Evolutionary conservation across 2,329 filamentous ascomycete species (phyloP).

Genomic region (Colletotrichum tanaceti): DNA sequence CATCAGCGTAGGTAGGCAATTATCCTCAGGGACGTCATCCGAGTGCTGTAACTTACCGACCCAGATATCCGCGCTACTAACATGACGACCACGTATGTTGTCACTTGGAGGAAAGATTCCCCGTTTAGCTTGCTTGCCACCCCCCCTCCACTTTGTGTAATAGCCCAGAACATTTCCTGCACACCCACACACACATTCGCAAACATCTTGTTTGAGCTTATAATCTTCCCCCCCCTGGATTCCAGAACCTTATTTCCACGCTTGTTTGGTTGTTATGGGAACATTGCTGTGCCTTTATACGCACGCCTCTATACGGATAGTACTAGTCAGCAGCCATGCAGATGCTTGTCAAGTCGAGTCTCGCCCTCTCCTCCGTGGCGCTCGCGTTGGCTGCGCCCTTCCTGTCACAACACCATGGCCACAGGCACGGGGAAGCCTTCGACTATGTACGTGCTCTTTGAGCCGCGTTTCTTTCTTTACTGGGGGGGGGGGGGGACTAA

Average conservation of each 20-base stretch:
- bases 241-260: too few relatives aligned
- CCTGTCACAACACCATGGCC: slow-evolving; percentile 17
- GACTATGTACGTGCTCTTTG: slow-evolving; percentile 39
- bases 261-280: too few relatives aligned
- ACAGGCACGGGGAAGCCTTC: slow-evolving; percentile 22
- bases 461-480: slow-evolving; percentile 11
- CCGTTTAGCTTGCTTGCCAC: not conserved
- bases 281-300: too few relatives aligned
- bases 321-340: too few relatives aligned
- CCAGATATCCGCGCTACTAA: slow-evolving; percentile 18
- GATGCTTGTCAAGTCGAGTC: slow-evolving; percentile 38
- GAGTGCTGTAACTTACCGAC: not conserved
- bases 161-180: slow-evolving; percentile 1
- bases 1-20: too few relatives aligned
- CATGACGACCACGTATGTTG: not conserved
- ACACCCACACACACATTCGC: too few relatives aligned
- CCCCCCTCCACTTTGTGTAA: not conserved
- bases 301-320: too few relatives aligned
- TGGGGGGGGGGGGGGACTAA: not conserved
- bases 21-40: slow-evolving; percentile 2
- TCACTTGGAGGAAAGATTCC: not conserved
- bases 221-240: not conserved
- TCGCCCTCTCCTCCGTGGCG: slow-evolving; percentile 29
- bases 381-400: slow-evolving; percentile 23
- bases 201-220: not conserved